phyloP scores from a whole-genome alignment of 192 early-diverging fungal species.

The Haplosporangium gracile region DNA sequence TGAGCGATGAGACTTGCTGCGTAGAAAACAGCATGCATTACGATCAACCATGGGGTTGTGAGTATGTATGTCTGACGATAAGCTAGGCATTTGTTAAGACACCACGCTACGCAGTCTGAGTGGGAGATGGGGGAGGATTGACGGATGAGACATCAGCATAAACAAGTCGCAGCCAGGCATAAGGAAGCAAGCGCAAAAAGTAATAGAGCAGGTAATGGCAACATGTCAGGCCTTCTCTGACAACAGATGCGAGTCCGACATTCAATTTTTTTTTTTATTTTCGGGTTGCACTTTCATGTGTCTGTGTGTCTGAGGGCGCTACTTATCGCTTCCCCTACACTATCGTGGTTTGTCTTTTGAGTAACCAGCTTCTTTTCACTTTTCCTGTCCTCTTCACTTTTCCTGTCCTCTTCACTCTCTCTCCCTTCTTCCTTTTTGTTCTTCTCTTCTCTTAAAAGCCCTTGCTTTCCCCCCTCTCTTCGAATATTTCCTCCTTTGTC shows the following conservation, averaged over 20 bases:
- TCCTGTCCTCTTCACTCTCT: not conserved
- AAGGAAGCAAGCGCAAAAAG: not conserved
- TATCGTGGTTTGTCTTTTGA: not conserved
- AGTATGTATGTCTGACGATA: not conserved
- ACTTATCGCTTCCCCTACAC: not conserved
- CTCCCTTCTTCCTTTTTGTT: not conserved
- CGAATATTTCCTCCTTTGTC: not conserved
- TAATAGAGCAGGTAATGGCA: not conserved
- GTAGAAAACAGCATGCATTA: not conserved
- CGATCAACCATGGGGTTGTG: not conserved
- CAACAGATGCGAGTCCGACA: conserved; percentile 2
- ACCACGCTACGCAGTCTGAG: not conserved
- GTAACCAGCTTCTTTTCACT: not conserved
- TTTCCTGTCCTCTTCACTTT: not conserved
- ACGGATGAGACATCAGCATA: not conserved
- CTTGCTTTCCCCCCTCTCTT: not conserved
- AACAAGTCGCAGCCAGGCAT: not conserved
- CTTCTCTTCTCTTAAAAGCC: not conserved
- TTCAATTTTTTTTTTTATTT: not conserved
- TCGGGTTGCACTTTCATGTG: conserved; percentile 15
- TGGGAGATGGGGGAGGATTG: not conserved
- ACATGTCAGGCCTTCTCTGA: not conserved
- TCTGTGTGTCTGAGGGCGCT: not conserved
- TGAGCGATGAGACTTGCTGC: conserved; percentile 1
- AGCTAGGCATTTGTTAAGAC: not conserved